Percentiles rank a stretch among this genome's conserved stretches.
Conservation (phyloP, 2,329 filamentous ascomycete genomes). For the Colletotrichum sp. region DNA sequence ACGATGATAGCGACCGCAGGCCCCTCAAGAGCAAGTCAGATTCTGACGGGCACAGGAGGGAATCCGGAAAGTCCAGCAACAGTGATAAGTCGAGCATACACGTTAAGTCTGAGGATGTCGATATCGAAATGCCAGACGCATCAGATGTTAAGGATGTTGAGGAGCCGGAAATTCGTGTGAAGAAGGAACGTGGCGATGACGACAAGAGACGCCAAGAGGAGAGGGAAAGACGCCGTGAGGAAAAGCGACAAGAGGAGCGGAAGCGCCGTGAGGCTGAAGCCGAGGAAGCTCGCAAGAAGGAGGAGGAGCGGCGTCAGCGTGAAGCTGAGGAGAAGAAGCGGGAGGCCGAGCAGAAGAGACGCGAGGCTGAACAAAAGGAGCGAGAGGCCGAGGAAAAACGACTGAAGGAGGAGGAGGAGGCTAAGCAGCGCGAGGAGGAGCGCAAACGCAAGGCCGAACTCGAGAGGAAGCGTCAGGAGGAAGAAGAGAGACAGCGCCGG, state of each 20-base stretch:
- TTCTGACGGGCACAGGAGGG: constrained; percentile 44
- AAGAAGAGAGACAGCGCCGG: constrained; percentile 24
- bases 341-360: constrained; percentile 22
- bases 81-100: constrained; percentile 57
- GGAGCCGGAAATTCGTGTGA: constrained; percentile 31
- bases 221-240: constrained; percentile 25
- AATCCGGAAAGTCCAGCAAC: constrained; percentile 43
- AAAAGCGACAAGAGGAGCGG: constrained; percentile 24
- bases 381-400: constrained; percentile 43
- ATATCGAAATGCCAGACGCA: constrained; percentile 61
- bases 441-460: constrained; percentile 28
- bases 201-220: constrained; percentile 36
- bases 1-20: constrained; percentile 41
- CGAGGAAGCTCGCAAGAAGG: constrained; percentile 35
- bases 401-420: constrained; percentile 31
- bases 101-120: constrained; percentile 62
- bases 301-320: constrained; percentile 16
- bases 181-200: constrained; percentile 42
- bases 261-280: constrained; percentile 37
- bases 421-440: constrained; percentile 35
- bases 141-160: constrained; percentile 32
- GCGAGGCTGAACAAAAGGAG: constrained; percentile 35
- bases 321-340: constrained; percentile 20
- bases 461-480: constrained; percentile 26
- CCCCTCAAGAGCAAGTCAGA: constrained; percentile 38